Evolutionary conservation across 139 green algal genomes (phyloP), one percentile per base, ranked within the genome.

Genomic region (Picochlorum costavermella): DNA sequence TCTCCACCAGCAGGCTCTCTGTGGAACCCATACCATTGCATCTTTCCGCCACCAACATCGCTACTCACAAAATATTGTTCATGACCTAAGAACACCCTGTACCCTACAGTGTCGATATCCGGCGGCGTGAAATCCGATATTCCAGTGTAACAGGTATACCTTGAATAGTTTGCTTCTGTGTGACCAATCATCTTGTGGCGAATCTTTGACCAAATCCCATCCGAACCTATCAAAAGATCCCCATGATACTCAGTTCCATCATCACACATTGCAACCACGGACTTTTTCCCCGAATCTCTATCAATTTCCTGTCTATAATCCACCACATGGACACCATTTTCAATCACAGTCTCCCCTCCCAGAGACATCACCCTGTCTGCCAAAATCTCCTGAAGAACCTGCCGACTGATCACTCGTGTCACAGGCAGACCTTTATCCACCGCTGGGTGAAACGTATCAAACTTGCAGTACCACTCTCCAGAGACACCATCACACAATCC

Each of bases 21-120:
- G 78, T 96, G 84, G 85, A 98, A 98, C 30, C 75, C 93, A 73
- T 98, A 98, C 86, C 88, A 98, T 81, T 98, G 93, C 86, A 95
- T 94, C 77, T 95, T 92, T 64, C 93, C 92, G 16, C 75, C 81
- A 20, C 93, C 93, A n/a, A 99, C 93, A 72, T 99, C 93, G 61
- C 72, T 88, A 64, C 56, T 82, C n/a, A 99, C 93, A 85, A 99
- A 99, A 75, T 99, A 99, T 74, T 95, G 79, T 6, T 81, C 76
- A 64, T 95, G 90, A 75, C 93, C 93, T 50, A 99, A 83, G 76
- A 98, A 99, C 49, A 96, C 91, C 46, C 90, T 83, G 75, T 96
- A 96, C 23, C 70, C 86, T 6, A 80, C 68, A 16, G 84, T 79
- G 63, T 96, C 88, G 55, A 95, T 93, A 78, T 96, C 88, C 0